These are phyloP conservation scores for Phytophthora brassicae DNA, from an alignment of 352 stramenopile genomes.

Conservation along the genomic window DNA sequence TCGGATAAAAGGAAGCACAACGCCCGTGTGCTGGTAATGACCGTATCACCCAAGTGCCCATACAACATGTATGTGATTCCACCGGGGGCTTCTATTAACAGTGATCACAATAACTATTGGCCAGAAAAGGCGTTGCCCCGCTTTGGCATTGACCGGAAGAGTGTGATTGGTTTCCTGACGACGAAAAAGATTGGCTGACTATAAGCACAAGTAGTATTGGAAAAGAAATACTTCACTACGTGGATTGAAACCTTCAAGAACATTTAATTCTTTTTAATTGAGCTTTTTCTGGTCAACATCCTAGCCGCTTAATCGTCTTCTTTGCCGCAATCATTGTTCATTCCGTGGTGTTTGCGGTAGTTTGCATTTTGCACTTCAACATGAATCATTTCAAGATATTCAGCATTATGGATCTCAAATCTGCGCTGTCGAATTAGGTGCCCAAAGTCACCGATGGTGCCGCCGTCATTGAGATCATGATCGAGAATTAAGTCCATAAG, in stretches of 20 bases:
- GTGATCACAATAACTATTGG: conserved; percentile 68
- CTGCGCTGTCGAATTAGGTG: conserved; percentile 77
- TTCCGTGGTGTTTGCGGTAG: conserved; percentile 22
- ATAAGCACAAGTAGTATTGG: background rate
- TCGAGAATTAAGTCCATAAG: conserved; percentile 87
- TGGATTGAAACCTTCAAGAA: background rate
- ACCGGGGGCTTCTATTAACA: conserved; percentile 76
- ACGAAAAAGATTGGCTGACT: conserved; percentile 37
- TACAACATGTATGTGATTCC: conserved; percentile 72
- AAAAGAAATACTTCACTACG: background rate
- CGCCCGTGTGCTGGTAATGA: conserved; percentile 47
- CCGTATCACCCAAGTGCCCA: conserved; percentile 38
- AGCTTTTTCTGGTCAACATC: background rate
- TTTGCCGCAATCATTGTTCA: conserved; percentile 35
- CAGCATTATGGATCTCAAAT: conserved; percentile 87
- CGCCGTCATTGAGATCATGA: conserved; percentile 64
- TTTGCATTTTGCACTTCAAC: conserved; percentile 43
- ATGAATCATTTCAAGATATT: conserved; percentile 87
- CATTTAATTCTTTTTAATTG: background rate
- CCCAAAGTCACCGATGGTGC: conserved; percentile 67
- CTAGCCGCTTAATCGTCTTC: conserved; percentile 27
- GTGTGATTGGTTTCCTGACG: conserved; percentile 65
- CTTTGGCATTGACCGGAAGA: conserved; percentile 49
- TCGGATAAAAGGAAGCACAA: conserved; percentile 64
- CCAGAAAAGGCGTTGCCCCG: conserved; percentile 47